These are phyloP conservation scores for Fusarium sp. DNA, from an alignment of 2,329 filamentous ascomycete genomes.

Conservation along the genomic window DNA sequence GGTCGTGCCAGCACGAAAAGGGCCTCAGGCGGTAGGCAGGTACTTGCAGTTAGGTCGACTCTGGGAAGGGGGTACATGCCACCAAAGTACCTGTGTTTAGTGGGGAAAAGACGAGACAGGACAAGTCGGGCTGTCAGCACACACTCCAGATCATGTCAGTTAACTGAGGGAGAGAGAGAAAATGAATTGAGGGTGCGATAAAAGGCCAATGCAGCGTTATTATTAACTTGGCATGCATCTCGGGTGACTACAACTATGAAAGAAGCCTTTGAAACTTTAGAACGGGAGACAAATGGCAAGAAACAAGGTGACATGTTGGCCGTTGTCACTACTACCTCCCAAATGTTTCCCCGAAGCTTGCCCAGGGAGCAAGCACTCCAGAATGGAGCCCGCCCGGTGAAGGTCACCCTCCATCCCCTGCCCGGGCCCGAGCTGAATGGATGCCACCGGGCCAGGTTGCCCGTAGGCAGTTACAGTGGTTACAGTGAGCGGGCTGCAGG, in stretches of 20 bases:
- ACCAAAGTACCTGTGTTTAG: constrained; percentile 12
- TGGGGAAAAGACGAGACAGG: constrained; percentile 30
- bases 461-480: constrained; percentile 14
- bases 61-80: constrained; percentile 1
- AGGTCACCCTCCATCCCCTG: not conserved
- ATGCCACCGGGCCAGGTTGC: not conserved
- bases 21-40: constrained; percentile 25
- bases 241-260: not conserved
- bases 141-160: constrained; percentile 36
- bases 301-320: not conserved
- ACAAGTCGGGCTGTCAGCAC: constrained; percentile 31
- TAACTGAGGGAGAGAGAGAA: constrained; percentile 7
- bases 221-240: not conserved
- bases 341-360: not conserved
- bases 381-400: constrained; percentile 1
- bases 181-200: not conserved
- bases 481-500: constrained; percentile 22
- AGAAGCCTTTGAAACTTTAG: not conserved
- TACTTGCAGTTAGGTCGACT: constrained; percentile 5
- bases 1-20: constrained; percentile 38
- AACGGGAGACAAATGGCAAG: not conserved
- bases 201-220: not conserved
- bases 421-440: constrained; percentile 16
- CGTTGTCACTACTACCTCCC: not conserved
- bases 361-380: not conserved